phyloP scores from a whole-genome alignment of 2,329 filamentous ascomycete species.

The Aspergillus latus region DNA sequence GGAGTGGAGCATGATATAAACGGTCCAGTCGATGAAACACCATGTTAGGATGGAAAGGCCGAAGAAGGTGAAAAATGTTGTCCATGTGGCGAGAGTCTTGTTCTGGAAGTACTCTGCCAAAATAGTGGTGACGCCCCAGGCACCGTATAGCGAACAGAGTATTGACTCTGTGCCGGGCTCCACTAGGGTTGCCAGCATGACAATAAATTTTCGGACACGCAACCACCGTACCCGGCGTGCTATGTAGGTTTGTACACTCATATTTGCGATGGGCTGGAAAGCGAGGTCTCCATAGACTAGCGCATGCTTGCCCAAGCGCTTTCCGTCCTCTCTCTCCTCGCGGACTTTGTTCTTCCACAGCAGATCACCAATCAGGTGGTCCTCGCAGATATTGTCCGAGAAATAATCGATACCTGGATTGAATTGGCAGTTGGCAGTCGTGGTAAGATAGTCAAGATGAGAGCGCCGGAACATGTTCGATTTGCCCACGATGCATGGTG shows the following conservation, averaged over 20 bases:
- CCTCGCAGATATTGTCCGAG: slow-evolving; percentile 94
- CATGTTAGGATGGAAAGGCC: slow-evolving; percentile 63
- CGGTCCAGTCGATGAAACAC: slow-evolving; percentile 71
- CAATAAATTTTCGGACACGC: slow-evolving; percentile 90
- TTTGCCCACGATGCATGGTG: slow-evolving; percentile 93
- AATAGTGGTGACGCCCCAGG: slow-evolving; percentile 71
- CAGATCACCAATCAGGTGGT: slow-evolving; percentile 90
- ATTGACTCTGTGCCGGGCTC: slow-evolving; percentile 91
- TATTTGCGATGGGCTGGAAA: slow-evolving; percentile 82
- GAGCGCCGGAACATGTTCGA: slow-evolving; percentile 97
- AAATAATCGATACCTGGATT: slow-evolving; percentile 83
- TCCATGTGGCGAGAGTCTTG: slow-evolving; percentile 62
- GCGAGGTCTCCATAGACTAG: slow-evolving; percentile 82
- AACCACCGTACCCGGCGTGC: slow-evolving; percentile 85
- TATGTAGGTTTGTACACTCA: slow-evolving; percentile 74
- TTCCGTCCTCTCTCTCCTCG: slow-evolving; percentile 37
- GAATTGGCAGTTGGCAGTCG: slow-evolving; percentile 45
- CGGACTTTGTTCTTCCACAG: slow-evolving; percentile 65
- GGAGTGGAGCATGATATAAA: slow-evolving; percentile 73
- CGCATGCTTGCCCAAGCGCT: slow-evolving; percentile 70
- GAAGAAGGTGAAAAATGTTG: slow-evolving; percentile 66
- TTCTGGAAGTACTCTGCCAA: slow-evolving; percentile 61
- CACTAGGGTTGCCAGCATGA: slow-evolving; percentile 81
- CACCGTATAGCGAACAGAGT: slow-evolving; percentile 75
- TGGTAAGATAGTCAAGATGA: slow-evolving; percentile 74